These are phyloP conservation scores for Ascochyta fabae DNA, from an alignment of 2,329 filamentous ascomycete species.

Conservation along the genomic window DNA sequence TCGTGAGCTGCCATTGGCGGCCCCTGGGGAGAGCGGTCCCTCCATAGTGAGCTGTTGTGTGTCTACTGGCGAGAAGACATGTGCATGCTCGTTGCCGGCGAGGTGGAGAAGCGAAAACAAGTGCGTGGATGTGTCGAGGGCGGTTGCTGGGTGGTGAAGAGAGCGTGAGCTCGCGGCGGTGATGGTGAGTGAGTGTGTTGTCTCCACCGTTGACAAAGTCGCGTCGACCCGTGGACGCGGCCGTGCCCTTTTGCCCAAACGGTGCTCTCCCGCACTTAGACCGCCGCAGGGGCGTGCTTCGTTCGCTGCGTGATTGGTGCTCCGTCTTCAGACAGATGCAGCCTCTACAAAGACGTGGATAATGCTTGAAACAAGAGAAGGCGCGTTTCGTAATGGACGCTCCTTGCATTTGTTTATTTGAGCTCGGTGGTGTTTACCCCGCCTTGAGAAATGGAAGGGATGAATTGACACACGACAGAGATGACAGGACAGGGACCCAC, in stretches of 20 bases:
- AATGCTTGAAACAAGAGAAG: conserved; percentile 4
- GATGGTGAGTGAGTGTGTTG: conserved; percentile 29
- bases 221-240: conserved; percentile 17
- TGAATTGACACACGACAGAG: not conserved
- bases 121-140: not conserved
- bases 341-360: conserved; percentile 6
- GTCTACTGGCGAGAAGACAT: conserved; percentile 39
- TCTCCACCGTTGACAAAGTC: conserved; percentile 25
- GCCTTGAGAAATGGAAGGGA: not conserved
- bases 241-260: conserved; percentile 18
- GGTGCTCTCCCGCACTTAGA: conserved; percentile 23
- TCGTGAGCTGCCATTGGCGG: conserved; percentile 48
- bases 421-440: conserved; percentile 6
- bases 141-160: not conserved
- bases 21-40: conserved; percentile 51
- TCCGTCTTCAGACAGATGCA: not conserved
- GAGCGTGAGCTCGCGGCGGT: conserved; percentile 20
- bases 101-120: conserved; percentile 10
- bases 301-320: conserved; percentile 30
- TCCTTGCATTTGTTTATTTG: conserved; percentile 3
- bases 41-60: conserved; percentile 47
- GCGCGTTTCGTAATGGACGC: not conserved
- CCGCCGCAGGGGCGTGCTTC: conserved; percentile 32
- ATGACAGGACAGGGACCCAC: not conserved
- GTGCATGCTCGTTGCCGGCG: conserved; percentile 34